phyloP scores from a whole-genome alignment of 2,329 filamentous ascomycete species.

The Eurotiales sp. region DNA sequence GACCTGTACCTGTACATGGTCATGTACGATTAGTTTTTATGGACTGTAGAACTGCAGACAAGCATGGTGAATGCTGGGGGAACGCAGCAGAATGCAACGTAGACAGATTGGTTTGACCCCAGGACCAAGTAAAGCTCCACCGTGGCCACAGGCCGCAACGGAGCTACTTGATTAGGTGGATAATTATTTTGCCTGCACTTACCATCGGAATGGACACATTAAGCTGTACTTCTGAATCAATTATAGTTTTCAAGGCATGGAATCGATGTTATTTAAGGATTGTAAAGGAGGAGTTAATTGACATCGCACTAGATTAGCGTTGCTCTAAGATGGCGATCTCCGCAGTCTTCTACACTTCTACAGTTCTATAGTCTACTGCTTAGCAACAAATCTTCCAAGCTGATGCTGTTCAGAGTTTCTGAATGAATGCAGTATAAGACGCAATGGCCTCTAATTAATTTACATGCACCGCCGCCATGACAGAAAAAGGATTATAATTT shows the following conservation, averaged over 20 bases:
- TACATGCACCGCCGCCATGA: slow-evolving; percentile 13
- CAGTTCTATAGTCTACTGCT: no score
- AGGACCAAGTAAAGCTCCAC: not conserved
- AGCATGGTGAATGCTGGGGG: not conserved
- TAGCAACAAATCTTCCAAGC: no score
- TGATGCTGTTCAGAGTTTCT: not conserved
- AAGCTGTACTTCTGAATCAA: no score
- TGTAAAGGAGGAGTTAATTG: no score
- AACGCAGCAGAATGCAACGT: not conserved
- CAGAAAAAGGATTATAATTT: slow-evolving; percentile 62
- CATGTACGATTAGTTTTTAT: not conserved
- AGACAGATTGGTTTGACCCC: no score
- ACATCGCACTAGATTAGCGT: no score
- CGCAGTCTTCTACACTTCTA: no score
- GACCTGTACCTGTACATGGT: not conserved
- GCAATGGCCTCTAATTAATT: slow-evolving; percentile 17
- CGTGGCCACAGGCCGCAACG: slow-evolving; percentile 16
- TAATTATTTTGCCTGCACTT: no score
- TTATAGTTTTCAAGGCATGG: no score
- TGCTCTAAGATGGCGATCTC: no score
- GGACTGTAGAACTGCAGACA: not conserved
- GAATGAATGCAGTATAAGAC: not conserved
- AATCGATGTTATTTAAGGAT: no score
- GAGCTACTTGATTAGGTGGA: slow-evolving; percentile 1
- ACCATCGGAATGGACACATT: no score